phyloP scores from a whole-genome alignment of 805 yeast genomes.

The Saccharomycopsis malanga region DNA sequence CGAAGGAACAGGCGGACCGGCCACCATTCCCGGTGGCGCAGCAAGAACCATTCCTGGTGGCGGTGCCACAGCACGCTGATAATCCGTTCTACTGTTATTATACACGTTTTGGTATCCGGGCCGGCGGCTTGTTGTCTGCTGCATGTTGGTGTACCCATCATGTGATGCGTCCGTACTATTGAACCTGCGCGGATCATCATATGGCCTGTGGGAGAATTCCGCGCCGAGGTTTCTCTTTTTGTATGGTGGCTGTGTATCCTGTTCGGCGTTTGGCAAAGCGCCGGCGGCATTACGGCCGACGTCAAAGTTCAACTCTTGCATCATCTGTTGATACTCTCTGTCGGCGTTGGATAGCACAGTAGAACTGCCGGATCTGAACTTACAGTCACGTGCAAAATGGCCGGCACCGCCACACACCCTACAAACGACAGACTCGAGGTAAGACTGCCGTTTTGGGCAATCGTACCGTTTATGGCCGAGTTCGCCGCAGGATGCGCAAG shows the following conservation, averaged over 20 bases:
- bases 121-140: too few species aligned
- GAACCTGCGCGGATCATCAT: too few species aligned
- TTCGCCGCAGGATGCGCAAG: conserved; percentile 60
- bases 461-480: conserved; percentile 58
- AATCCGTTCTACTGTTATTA: not conserved
- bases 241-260: conserved; percentile 12
- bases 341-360: conserved; percentile 31
- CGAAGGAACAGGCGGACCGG: conserved; percentile 15
- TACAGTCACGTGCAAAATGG: conserved; percentile 86
- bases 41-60: conserved; percentile 4
- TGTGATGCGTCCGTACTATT: too few species aligned
- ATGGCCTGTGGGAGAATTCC: too few species aligned
- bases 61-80: conserved; percentile 10
- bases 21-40: conserved; percentile 12
- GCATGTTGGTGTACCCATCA: not conserved
- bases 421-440: conserved; percentile 57
- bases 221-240: conserved; percentile 11
- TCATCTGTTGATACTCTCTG: conserved; percentile 43
- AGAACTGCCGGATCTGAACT: conserved; percentile 27
- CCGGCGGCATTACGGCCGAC: conserved; percentile 1
- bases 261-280: not conserved
- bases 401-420: conserved; percentile 75
- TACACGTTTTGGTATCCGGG: not conserved
- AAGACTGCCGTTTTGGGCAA: conserved; percentile 51
- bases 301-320: conserved; percentile 39